phyloP scores from a whole-genome alignment of 2,329 filamentous ascomycete species.

The Paramyrothecium roridum region DNA sequence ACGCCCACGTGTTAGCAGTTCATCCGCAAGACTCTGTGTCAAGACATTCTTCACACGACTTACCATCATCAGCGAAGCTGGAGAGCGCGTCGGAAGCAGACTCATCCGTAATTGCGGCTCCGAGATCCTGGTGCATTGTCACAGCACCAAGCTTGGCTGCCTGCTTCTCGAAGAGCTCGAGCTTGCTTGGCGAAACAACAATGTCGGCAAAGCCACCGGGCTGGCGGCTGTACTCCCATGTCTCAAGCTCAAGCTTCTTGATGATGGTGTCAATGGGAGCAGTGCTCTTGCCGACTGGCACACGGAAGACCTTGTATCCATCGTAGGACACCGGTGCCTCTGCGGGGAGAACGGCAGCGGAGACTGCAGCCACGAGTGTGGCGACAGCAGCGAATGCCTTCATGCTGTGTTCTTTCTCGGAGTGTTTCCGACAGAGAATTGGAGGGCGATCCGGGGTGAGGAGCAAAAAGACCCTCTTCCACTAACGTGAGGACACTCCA shows the following conservation, averaged over 20 bases:
- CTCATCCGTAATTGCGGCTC: slow-evolving; percentile 32
- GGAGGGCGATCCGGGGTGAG: neutral
- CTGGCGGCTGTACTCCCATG: slow-evolving; percentile 33
- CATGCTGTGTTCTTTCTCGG: slow-evolving; percentile 7
- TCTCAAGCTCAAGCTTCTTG: slow-evolving; percentile 27
- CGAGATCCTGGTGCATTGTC: slow-evolving; percentile 36
- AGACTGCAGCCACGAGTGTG: slow-evolving; percentile 10
- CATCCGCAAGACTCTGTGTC: too few species aligned
- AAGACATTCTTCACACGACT: slow-evolving; percentile 4
- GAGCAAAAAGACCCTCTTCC: neutral
- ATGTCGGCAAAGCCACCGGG: slow-evolving; percentile 34
- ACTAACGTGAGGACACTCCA: neutral
- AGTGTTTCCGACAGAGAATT: neutral
- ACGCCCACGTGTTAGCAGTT: neutral
- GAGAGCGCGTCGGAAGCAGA: slow-evolving; percentile 14
- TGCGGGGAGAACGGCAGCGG: slow-evolving; percentile 6
- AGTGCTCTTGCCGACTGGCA: slow-evolving; percentile 30
- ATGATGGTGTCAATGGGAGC: slow-evolving; percentile 29
- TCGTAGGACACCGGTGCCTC: slow-evolving; percentile 29
- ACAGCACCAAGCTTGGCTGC: slow-evolving; percentile 24
- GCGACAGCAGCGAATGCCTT: slow-evolving; percentile 11
- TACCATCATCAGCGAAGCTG: slow-evolving; percentile 20
- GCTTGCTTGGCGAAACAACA: slow-evolving; percentile 31
- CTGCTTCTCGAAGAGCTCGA: slow-evolving; percentile 28
- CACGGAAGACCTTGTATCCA: slow-evolving; percentile 42